Conservation (phyloP, 75 land plant species). For the Pinus tabuliformis region DNA sequence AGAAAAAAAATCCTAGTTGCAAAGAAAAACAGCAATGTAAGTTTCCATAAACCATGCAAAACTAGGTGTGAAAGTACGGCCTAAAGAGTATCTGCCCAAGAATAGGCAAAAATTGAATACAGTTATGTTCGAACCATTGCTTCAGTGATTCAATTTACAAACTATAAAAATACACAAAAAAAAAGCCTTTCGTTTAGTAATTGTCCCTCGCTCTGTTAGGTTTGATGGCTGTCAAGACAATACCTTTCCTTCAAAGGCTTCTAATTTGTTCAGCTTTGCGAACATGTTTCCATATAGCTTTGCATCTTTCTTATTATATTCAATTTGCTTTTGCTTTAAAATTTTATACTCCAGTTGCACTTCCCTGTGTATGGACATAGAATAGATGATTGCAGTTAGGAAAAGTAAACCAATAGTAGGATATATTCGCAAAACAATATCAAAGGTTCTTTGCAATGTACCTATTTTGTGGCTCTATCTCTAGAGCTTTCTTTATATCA, state of each 20-base stretch:
- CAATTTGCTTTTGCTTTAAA: slow-evolving; percentile 47
- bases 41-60: too few relatives aligned
- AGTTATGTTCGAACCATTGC: too few relatives aligned
- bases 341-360: slow-evolving; percentile 45
- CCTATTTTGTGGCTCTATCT: slow-evolving; percentile 47
- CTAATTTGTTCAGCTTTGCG: slow-evolving; percentile 20
- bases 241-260: slow-evolving; percentile 5
- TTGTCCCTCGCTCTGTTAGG: too few relatives aligned
- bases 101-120: too few relatives aligned
- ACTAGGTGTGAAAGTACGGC: too few relatives aligned
- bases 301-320: slow-evolving; percentile 68
- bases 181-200: too few relatives aligned
- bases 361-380: slow-evolving; percentile 36
- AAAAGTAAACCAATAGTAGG: neutral
- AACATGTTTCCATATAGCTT: slow-evolving; percentile 72
- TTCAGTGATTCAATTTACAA: too few relatives aligned
- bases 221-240: neutral
- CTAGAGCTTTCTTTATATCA: slow-evolving; percentile 53
- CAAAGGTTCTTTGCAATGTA: neutral
- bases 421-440: neutral
- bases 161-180: too few relatives aligned
- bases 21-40: too few relatives aligned
- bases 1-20: too few relatives aligned
- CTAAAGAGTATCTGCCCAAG: too few relatives aligned
- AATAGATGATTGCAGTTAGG: neutral